Percentiles rank a stretch among this genome's conserved stretches.
phyloP scores from a whole-genome alignment of 192 early-diverging fungal species.

The Oehlia diaphana region DNA sequence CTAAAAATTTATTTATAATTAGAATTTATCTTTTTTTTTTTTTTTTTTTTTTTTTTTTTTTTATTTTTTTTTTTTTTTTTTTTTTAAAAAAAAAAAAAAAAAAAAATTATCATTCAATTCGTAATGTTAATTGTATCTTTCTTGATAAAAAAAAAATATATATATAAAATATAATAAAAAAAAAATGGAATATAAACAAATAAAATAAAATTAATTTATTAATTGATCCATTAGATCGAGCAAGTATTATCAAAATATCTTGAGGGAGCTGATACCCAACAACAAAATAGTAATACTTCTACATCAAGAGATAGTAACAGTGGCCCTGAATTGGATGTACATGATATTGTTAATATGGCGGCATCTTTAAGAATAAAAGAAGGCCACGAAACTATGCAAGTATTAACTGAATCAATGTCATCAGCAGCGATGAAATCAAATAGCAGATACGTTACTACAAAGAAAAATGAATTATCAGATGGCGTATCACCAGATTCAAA shows the following conservation, averaged over 20 bases:
- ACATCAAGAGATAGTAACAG: neutral
- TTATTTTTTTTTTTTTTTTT: neutral
- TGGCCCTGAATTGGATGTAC: neutral
- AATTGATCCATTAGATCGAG: constrained; percentile 14
- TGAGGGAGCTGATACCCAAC: constrained; percentile 18
- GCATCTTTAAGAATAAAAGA: neutral
- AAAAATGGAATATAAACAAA: no score
- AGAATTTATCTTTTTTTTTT: no score
- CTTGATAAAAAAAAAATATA: neutral
- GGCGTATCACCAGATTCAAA: neutral
- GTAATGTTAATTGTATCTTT: neutral
- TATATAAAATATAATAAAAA: no score
- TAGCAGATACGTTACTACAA: neutral
- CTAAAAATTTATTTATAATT: no score
- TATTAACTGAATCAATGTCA: constrained; percentile 2
- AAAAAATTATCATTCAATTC: neutral
- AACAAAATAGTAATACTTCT: neutral
- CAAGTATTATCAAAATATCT: constrained; percentile 19
- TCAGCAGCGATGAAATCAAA: neutral
- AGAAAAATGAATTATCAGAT: neutral
- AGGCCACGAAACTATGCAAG: neutral
- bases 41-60: no score
- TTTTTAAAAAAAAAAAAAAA: neutral
- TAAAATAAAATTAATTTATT: no score
- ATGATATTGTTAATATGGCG: constrained; percentile 11